Evolutionary conservation across 2,329 filamentous ascomycete species (phyloP), one percentile per base, ranked within the genome.

Genomic region (Chrysosporium keratinophilum): DNA sequence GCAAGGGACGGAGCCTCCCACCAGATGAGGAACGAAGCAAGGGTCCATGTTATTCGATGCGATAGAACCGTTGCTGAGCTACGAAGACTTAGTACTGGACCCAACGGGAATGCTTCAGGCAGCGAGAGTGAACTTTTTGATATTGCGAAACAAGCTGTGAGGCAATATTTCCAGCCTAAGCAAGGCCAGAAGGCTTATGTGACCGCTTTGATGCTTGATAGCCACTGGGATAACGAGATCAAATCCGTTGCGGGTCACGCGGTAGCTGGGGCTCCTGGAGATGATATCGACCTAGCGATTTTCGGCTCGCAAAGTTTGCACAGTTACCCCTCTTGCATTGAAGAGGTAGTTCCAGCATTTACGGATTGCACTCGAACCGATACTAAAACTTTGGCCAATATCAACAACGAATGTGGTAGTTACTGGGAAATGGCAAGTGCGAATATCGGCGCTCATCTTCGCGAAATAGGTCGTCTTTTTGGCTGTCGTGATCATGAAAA

Each of bases 361-460:
- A 85, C 81, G 14, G 90, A 97, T 69, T 95, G 89, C 68, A 95
- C 90, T 2, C 82, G 84, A 33, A 96, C 89, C 0, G 88, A 97
- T 65, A 87, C 83, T 9, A 79, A 81, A 10, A 14, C 43, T 10
- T 17, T 45, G 39, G 85, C 86, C 14, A 95, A 96, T 63, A 88
- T 95, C 66, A 88, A 83, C 67, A 85, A 86, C 61, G 87, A 95
- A 60, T 84, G 84, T 5, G 90, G 90, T 20, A 95, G 87, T 65
- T 93, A 83, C 45, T 97, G 91, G 91, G 91, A 97, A 67, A 83
- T 89, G n/a, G 89, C 88, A 23, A 95, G 91, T 62, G 85, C 95
- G 57, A 90, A 90, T 31, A 94, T 97, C 59, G 91, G 91, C 6
- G 90, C 88, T 9, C 91, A 97, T 68, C 70, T 97, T 46, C 91